phyloP scores from a whole-genome alignment of 73 alveolate species.

The Symbiodinium pilosum region DNA sequence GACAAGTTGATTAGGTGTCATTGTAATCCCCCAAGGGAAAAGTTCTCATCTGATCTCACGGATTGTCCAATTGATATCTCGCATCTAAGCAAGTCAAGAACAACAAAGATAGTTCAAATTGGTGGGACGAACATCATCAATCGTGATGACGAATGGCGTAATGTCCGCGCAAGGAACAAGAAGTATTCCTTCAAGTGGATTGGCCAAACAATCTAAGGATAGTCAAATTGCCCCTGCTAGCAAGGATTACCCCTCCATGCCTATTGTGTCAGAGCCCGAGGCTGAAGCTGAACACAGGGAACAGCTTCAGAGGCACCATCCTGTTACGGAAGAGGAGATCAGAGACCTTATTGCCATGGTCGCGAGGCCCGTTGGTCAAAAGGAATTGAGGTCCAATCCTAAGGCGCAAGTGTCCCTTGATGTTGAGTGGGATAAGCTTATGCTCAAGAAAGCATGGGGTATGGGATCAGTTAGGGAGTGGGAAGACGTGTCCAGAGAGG shows the following conservation, averaged over 20 bases:
- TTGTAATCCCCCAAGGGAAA: not conserved
- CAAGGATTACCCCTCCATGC: no score
- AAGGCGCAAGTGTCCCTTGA: no score
- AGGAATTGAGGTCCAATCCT: no score
- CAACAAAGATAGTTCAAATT: not conserved
- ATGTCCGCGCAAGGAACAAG: no score
- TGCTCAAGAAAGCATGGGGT: slow-evolving; percentile 20
- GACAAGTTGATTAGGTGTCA: not conserved
- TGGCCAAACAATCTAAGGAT: not conserved
- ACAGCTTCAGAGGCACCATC: no score
- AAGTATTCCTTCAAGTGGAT: no score
- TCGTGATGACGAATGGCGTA: not conserved
- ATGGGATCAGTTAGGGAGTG: not conserved
- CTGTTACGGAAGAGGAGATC: no score
- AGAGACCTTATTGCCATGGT: no score
- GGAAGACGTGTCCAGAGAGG: not conserved
- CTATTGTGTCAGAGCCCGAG: no score
- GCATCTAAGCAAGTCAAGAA: not conserved
- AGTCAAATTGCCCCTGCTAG: not conserved
- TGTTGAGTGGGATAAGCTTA: no score
- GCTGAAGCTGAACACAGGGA: no score
- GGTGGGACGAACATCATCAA: not conserved
- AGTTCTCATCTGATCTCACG: not conserved
- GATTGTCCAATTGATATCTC: not conserved
- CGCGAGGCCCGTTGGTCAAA: no score